These are phyloP conservation scores for Trichoderma guizhouense DNA, from an alignment of 2,329 filamentous ascomycete genomes.

Conservation along the genomic window DNA sequence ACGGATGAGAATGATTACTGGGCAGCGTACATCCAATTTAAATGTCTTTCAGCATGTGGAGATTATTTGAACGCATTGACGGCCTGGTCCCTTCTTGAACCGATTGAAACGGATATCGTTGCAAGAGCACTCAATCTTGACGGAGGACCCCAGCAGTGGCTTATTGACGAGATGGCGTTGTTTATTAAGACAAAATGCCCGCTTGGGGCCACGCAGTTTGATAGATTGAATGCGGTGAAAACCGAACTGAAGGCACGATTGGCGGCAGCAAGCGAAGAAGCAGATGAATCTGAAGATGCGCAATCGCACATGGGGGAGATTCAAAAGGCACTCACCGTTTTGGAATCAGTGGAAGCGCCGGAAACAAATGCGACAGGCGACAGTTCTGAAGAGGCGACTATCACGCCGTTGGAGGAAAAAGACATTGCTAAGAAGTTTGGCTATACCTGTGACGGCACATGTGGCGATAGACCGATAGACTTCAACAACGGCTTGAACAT, in stretches of 20 bases:
- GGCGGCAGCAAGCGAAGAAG: background rate
- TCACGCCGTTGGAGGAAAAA: background rate
- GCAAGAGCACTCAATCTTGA: background rate
- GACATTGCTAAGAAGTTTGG: background rate
- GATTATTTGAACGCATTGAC: background rate
- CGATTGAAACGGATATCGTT: background rate
- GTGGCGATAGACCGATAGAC: background rate
- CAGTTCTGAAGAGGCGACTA: rapidly evolving
- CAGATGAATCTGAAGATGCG: background rate
- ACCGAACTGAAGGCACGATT: background rate
- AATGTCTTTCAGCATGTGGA: background rate
- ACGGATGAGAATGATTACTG: background rate
- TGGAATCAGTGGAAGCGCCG: background rate
- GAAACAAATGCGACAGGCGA: background rate
- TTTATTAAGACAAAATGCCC: background rate
- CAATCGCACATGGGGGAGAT: background rate
- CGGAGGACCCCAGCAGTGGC: background rate
- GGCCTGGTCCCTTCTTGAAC: background rate
- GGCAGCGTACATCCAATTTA: background rate
- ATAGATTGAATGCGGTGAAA: background rate
- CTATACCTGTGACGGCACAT: background rate
- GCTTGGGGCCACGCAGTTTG: background rate
- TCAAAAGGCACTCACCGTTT: background rate
- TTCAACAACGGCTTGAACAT: background rate
- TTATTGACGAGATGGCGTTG: background rate